phyloP scores from a whole-genome alignment of 2,329 filamentous ascomycete species.

The Hyphodiscus sp. region DNA sequence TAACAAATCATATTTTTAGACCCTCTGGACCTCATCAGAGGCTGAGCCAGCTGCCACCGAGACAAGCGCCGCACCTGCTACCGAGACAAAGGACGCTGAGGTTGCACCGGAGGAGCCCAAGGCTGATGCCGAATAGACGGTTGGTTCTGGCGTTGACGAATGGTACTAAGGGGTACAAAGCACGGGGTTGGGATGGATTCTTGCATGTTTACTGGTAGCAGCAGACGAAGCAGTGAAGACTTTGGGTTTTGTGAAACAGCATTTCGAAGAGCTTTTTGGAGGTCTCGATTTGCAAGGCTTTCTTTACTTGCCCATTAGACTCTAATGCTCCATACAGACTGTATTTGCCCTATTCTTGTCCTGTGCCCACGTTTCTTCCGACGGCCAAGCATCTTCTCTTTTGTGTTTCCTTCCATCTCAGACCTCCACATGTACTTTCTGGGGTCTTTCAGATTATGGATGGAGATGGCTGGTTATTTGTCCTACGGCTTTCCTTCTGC shows the following conservation, averaged over 20 bases:
- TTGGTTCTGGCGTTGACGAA: conserved; percentile 29
- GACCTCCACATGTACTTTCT: background rate
- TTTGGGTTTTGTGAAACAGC: conserved; percentile 12
- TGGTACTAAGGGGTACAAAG: conserved; percentile 26
- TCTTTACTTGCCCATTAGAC: conserved; percentile 27
- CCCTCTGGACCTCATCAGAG: conserved; percentile 98
- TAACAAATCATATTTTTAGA: conserved; percentile 46
- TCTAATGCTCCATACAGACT: conserved; percentile 27
- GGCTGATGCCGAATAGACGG: conserved; percentile 28
- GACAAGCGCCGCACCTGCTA: conserved; percentile 49
- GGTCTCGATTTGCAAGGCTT: conserved; percentile 22
- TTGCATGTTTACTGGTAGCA: conserved; percentile 25
- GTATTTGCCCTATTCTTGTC: conserved; percentile 19
- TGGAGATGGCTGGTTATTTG: background rate
- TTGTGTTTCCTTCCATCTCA: background rate
- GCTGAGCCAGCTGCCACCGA: conserved; percentile 69
- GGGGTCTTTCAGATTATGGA: background rate
- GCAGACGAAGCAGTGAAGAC: conserved; percentile 21
- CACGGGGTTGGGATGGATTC: conserved; percentile 23
- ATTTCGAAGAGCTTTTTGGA: conserved; percentile 23
- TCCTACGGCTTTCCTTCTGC: background rate
- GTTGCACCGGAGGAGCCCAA: conserved; percentile 38
- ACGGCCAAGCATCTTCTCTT: conserved; percentile 3
- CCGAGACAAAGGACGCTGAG: conserved; percentile 44
- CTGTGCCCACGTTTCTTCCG: conserved; percentile 8